These are phyloP conservation scores for Arthrobotrys pseudoclavata DNA, from an alignment of 2,329 filamentous ascomycete species.

Conservation along the genomic window DNA sequence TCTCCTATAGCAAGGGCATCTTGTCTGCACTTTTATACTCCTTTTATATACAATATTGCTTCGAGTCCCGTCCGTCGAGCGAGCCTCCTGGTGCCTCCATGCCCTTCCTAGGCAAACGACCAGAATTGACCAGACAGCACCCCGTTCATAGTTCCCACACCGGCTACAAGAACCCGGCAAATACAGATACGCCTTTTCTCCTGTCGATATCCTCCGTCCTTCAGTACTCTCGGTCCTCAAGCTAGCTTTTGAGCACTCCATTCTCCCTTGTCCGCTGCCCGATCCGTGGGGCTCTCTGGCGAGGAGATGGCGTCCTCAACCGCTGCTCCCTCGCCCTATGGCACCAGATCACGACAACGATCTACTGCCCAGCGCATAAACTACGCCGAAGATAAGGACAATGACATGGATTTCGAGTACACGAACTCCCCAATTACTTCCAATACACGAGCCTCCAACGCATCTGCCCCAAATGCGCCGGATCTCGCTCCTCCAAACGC, in stretches of 20 bases:
- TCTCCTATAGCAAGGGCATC: slow-evolving; percentile 12
- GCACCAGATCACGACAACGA: slow-evolving; percentile 92
- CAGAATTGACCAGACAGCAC: slow-evolving; percentile 56
- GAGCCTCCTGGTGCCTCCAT: slow-evolving; percentile 57
- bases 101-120: slow-evolving; percentile 58
- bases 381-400: slow-evolving; percentile 93
- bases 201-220: slow-evolving; percentile 16
- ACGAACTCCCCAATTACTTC: slow-evolving; percentile 68
- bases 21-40: slow-evolving; percentile 52
- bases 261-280: slow-evolving; percentile 28
- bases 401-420: slow-evolving; percentile 89
- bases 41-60: slow-evolving; percentile 18
- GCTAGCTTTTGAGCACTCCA: slow-evolving; percentile 28
- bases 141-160: slow-evolving; percentile 59
- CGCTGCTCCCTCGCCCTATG: slow-evolving; percentile 78
- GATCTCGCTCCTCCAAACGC: slow-evolving; percentile 72
- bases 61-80: slow-evolving; percentile 57
- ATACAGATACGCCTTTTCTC: background rate
- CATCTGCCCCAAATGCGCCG: slow-evolving; percentile 68
- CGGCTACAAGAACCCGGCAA: slow-evolving; percentile 55
- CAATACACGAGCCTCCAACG: slow-evolving; percentile 48
- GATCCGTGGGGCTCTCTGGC: slow-evolving; percentile 53
- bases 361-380: slow-evolving; percentile 84
- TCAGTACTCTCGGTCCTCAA: slow-evolving; percentile 6
- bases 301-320: slow-evolving; percentile 67